These are phyloP conservation scores for Sutorius eximius DNA, from an alignment of 1,284 basidiomycete species.

Conservation along the genomic window DNA sequence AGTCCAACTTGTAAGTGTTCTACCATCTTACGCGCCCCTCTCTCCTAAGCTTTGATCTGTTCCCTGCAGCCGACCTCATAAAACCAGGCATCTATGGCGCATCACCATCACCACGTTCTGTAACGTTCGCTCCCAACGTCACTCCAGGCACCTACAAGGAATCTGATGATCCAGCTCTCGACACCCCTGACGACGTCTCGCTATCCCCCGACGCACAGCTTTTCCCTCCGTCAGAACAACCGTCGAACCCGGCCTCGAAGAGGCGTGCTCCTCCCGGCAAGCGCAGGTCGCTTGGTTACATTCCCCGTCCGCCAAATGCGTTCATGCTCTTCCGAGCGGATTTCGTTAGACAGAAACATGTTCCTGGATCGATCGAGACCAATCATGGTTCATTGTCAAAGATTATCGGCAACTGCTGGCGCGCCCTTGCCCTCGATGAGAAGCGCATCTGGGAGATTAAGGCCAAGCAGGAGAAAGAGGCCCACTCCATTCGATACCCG, in stretches of 20 bases:
- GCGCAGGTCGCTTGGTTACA: slow-evolving; percentile 66
- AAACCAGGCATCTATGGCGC: slow-evolving; percentile 58
- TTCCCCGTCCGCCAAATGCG: slow-evolving; percentile 88
- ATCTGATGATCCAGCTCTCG: slow-evolving; percentile 40
- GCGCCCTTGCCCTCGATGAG: slow-evolving; percentile 61
- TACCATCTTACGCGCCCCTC: accelerated
- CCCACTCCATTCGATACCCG: slow-evolving; percentile 63
- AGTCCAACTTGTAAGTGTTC: slow-evolving; percentile 11
- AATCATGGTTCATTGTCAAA: slow-evolving; percentile 77
- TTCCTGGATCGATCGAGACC: slow-evolving; percentile 81
- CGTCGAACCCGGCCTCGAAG: slow-evolving; percentile 38
- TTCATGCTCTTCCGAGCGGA: slow-evolving; percentile 94
- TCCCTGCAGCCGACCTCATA: slow-evolving; percentile 40
- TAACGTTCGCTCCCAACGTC: slow-evolving; percentile 72
- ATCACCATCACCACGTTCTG: slow-evolving; percentile 46
- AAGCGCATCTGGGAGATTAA: slow-evolving; percentile 64
- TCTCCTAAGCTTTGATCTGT: background rate
- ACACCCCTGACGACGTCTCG: slow-evolving; percentile 29
- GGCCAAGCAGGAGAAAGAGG: slow-evolving; percentile 65
- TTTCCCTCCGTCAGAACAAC: slow-evolving; percentile 48
- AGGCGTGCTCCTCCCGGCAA: slow-evolving; percentile 54
- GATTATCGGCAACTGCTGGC: slow-evolving; percentile 75
- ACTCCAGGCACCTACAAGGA: slow-evolving; percentile 63
- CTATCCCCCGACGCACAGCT: slow-evolving; percentile 32
- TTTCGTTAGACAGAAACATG: slow-evolving; percentile 78